Evolutionary conservation across 2,329 filamentous ascomycete species (phyloP), one percentile per base, ranked within the genome.

Genomic region (Cladophialophora bantiana): DNA sequence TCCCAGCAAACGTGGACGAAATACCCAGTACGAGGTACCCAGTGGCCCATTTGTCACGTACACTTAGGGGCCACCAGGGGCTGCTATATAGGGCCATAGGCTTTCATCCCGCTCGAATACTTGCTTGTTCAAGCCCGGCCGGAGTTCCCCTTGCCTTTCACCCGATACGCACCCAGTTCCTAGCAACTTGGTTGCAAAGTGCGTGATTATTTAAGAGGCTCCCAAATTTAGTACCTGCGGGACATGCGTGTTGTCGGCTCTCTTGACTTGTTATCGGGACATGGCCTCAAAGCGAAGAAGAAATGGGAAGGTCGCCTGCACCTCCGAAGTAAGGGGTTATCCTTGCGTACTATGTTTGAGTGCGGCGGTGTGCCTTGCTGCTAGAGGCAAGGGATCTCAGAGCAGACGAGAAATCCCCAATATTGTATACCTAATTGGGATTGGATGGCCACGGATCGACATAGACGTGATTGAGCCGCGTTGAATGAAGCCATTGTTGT

Each of bases 231-330:
- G 42, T n/a, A 7, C 18, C 12, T 13, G 26, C 31, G 58, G 15
- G n/a, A 45, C 42, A 45, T 50, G 18, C 45, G 45, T 26, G 7
- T 26, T 26, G 45, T 50, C 53, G 59, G 34, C 32, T 42, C 36
- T 36, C 48, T 48, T 59, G 31, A 50, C 57, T 34, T n/a, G 18
- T 50, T 59, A 48, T 59, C 10, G 31, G 18, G 59, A 35, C 32
- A n/a, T 50, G 42, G 52, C 38, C 48, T 18, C 42, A 53, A 61
- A 61, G 59, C 59, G 59, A 61, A 20, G 42, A 26, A 53, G 34
- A 61, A 61, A 53, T 13, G 38, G 59, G 59, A 61, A 54, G 59
- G 59, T 61, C 59, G 59, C 59, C 4, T 61, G 34, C 34, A 32
- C 9, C 15, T 60, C 12, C 38, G 34, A 52, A 32, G 59, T 53